Percentiles rank a stretch among this genome's conserved stretches.
Conservation (phyloP, 306 rosid species). For the Acacia confusa region DNA sequence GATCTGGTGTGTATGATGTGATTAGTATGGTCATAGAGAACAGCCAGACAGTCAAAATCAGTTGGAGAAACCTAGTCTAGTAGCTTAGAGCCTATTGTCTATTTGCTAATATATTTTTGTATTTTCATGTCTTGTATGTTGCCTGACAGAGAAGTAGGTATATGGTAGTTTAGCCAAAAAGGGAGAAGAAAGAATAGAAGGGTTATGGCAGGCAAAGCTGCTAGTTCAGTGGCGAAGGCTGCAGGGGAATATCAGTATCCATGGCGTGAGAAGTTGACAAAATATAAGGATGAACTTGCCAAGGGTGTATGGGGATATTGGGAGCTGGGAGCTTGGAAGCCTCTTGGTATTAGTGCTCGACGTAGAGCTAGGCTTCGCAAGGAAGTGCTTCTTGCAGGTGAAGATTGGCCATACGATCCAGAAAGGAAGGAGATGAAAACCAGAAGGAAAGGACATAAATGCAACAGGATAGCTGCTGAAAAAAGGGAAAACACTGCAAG, state of each 20-base stretch:
- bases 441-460: slow-evolving; percentile 86
- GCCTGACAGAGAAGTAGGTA: slow-evolving; percentile 2
- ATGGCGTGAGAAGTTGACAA: neutral
- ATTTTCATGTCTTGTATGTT: slow-evolving; percentile 3
- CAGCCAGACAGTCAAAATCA: neutral
- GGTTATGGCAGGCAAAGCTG: neutral
- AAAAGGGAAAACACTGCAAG: slow-evolving; percentile 76
- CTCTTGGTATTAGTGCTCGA: slow-evolving; percentile 66
- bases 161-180: neutral
- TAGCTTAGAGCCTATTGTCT: neutral
- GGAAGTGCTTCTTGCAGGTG: slow-evolving; percentile 74
- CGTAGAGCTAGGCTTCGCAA: slow-evolving; percentile 70
- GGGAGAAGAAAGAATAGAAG: neutral
- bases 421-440: slow-evolving; percentile 81
- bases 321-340: slow-evolving; percentile 94
- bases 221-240: neutral
- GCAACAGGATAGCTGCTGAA: slow-evolving; percentile 73
- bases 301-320: slow-evolving; percentile 91
- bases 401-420: slow-evolving; percentile 82
- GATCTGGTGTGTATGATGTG: neutral
- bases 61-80: neutral
- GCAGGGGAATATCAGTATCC: neutral
- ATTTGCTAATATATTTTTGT: neutral
- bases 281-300: slow-evolving; percentile 53
- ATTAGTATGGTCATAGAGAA: neutral